Evolutionary conservation across 192 early-diverging fungal genomes (phyloP).

Genomic region (Podila horticola): DNA sequence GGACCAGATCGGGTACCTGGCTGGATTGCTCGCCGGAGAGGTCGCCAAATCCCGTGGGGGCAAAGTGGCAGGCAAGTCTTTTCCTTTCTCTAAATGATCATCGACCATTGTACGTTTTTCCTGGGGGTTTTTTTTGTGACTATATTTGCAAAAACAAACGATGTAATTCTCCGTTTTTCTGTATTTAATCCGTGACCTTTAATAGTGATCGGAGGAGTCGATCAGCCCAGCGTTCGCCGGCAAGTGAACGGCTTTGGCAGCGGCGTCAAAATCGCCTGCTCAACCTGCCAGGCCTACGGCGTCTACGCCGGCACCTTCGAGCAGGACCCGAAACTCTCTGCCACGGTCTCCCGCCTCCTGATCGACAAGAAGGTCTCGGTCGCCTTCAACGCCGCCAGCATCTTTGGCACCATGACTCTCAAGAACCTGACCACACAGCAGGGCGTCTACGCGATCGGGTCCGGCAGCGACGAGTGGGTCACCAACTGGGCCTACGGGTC

Average conservation of each 20-base stretch:
- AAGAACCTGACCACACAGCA: conserved; percentile 47
- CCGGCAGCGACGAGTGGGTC: conserved; percentile 51
- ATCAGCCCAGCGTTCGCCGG: conserved; percentile 44
- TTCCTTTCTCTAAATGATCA: not conserved
- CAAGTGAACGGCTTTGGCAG: conserved; percentile 53
- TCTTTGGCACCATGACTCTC: conserved; percentile 43
- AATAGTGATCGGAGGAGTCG: conserved; percentile 53
- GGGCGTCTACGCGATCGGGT: conserved; percentile 46
- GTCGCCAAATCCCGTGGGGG: conserved; percentile 42
- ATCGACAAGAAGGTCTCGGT: conserved; percentile 31
- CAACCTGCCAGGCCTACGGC: conserved; percentile 41
- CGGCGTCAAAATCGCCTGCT: conserved; percentile 43
- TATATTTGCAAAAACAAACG: not conserved
- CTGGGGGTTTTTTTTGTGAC: not conserved
- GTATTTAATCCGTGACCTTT: no score
- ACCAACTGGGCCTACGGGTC: conserved; percentile 54
- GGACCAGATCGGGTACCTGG: conserved; percentile 52
- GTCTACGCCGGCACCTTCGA: conserved; percentile 49
- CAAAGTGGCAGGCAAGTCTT: conserved; percentile 40
- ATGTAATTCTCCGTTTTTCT: not conserved
- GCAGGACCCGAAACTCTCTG: conserved; percentile 7
- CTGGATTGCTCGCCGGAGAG: conserved; percentile 46
- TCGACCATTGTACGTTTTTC: no score
- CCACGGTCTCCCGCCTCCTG: conserved; percentile 2
- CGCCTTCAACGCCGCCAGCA: conserved; percentile 47